Evolutionary conservation across 257 asterid genomes (phyloP), one percentile per base, ranked within the genome.

Genomic region (Lavandula angustifolia): DNA sequence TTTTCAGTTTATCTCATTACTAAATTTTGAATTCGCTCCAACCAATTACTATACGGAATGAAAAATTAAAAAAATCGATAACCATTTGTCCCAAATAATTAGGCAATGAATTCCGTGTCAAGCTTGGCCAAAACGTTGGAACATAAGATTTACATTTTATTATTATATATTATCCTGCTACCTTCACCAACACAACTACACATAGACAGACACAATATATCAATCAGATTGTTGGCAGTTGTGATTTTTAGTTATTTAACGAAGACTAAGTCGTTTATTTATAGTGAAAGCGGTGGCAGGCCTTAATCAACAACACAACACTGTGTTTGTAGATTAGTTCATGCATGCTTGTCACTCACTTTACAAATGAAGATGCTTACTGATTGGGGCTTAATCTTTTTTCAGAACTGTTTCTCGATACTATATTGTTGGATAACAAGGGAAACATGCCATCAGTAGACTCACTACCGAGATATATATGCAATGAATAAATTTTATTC

Each of bases 231-330:
- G 48, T 54, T 29, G 48, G 49, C 38, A 66, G 22, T 78, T 44
- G 31, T 48, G 71, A n/a, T 72, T 73, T 72, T 55, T 72, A 68
- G 83, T 81, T 81, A 78, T 66, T 69, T 81, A 75, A 81, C 86
- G 73, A 76, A 47, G 80, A 78, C 73, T 67, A 41, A 27, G 62
- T 71, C 69, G 55, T 11, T 31, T 69, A 62, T 32, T 18, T 6
- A 40, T 54, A 29, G 64, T 56, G 78, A 55, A 55, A 61, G 66
- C 56, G 84, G 70, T 79, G 80, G 62, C 42, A 69, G 63, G 85
- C 75, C 78, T 35, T 63, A 61, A 31, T 80, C 85, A 70, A 29
- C 10, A 73, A 51, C 64, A 42, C 66, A 64, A 54, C 2, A 10
- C 27, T 22, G 27, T 22, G 27, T 22, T 27, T n/a, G n/a, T n/a